These are phyloP conservation scores for Plantago ovata DNA, from an alignment of 257 asterid genomes.

Conservation along the genomic window DNA sequence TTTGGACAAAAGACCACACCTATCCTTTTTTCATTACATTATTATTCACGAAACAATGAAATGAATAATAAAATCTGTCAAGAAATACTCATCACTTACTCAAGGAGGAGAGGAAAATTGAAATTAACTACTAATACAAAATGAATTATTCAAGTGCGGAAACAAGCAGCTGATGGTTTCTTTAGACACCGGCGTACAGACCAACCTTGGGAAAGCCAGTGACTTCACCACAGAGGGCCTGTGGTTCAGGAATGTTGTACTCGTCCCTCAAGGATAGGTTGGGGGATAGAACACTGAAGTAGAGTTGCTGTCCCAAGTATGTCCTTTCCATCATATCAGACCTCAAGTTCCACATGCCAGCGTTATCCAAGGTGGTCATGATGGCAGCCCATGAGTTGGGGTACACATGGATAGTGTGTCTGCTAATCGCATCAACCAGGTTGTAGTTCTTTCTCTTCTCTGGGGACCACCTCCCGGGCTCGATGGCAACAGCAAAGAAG, in stretches of 20 bases:
- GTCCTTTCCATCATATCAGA: slow-evolving; percentile 51
- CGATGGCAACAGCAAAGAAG: slow-evolving; percentile 51
- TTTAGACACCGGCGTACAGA: slow-evolving; percentile 20
- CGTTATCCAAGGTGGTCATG: slow-evolving; percentile 46
- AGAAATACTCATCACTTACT: neutral
- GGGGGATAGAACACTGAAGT: slow-evolving; percentile 43
- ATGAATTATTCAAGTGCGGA: neutral
- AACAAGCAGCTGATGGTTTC: neutral
- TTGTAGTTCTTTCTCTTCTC: slow-evolving; percentile 63
- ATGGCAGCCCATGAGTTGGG: slow-evolving; percentile 56
- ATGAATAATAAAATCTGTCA: neutral
- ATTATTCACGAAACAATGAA: neutral
- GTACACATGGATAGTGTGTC: slow-evolving; percentile 55
- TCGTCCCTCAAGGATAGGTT: slow-evolving; percentile 43
- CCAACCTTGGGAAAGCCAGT: slow-evolving; percentile 31
- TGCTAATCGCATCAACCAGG: slow-evolving; percentile 42
- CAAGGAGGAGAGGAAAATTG: neutral
- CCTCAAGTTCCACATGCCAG: slow-evolving; percentile 55
- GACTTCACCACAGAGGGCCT: slow-evolving; percentile 39
- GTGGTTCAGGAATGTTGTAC: slow-evolving; percentile 34
- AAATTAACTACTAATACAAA: neutral
- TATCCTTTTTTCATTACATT: neutral
- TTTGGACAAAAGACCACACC: neutral
- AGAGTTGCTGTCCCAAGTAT: slow-evolving; percentile 49
- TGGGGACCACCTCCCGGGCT: slow-evolving; percentile 44